These are phyloP conservation scores for Neophaeococcomyces aloes DNA, from an alignment of 2,329 filamentous ascomycete species.

Conservation along the genomic window DNA sequence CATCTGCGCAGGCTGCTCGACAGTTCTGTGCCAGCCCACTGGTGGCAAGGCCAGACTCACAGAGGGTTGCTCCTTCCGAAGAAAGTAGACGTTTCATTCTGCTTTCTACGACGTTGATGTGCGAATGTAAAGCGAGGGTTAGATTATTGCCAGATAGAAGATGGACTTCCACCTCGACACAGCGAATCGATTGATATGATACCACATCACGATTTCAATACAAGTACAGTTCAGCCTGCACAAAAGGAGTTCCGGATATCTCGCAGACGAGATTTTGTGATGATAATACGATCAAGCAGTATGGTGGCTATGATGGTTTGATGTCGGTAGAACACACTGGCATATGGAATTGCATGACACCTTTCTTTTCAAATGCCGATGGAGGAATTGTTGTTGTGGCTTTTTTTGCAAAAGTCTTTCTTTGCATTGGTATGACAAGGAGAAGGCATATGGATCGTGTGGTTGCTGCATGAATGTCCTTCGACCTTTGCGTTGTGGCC, in stretches of 20 bases:
- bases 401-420: slow-evolving; percentile 18
- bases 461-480: slow-evolving; percentile 7
- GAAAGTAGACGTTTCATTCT: slow-evolving; percentile 68
- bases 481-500: slow-evolving; percentile 8
- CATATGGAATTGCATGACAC: slow-evolving; percentile 26
- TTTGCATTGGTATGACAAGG: slow-evolving; percentile 23
- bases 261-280: slow-evolving; percentile 43
- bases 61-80: slow-evolving; percentile 99
- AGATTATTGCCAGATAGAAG: slow-evolving; percentile 35
- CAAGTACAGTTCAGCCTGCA: slow-evolving; percentile 24
- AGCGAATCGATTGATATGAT: slow-evolving; percentile 20
- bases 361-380: slow-evolving; percentile 32
- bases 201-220: slow-evolving; percentile 33
- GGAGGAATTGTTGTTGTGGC: slow-evolving; percentile 16
- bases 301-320: slow-evolving; percentile 28
- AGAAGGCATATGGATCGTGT: slow-evolving; percentile 18
- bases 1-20: slow-evolving; percentile 99
- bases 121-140: slow-evolving; percentile 18
- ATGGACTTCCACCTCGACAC: slow-evolving; percentile 32
- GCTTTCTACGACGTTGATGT: neutral
- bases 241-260: slow-evolving; percentile 77
- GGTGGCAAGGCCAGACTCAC: slow-evolving; percentile 98
- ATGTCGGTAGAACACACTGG: no score
- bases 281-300: slow-evolving; percentile 1
- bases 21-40: slow-evolving; percentile 98